Base-by-base conservation (phyloP, 768 basidiomycete genomes). In the Rhodosporidiobolus sp. region DNA sequence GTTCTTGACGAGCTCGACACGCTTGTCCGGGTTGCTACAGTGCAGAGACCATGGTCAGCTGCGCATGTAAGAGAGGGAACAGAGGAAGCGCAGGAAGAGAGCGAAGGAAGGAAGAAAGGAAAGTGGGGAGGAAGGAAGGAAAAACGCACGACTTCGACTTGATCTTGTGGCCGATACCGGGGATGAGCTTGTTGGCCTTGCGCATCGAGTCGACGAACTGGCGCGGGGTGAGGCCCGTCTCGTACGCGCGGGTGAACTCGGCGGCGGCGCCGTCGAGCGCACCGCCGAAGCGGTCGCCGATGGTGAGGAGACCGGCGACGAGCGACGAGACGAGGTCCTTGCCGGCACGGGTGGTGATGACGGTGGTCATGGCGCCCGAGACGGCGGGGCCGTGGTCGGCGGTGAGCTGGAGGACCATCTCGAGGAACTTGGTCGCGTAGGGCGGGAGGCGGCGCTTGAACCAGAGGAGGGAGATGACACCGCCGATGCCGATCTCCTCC, bases 151-250 rank as follows among this genome's bases (percentile, higher is more conserved):
- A 94, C 76, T 93, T 91, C 76, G 90, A 92, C 88, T 99, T 99
- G 86, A 99, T 96, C 87, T 98, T 98, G 88, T 99, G 95, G 57
- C 95, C 95, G 77, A 99, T 99, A 85, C 95, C 95, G 76, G 89
- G 90, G 52, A 81, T 83, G 74, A 84, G 82, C 77, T 81, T 81
- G 82, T 84, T 84, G 66, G 81, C 81, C 78, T 82, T 82, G 77
- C 83, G 79, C 82, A 82, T 83, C 55, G 80, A 81, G 80, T 84
- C 95, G 77, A 99, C 95, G 77, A 99, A 98, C 82, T 99, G 94
- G 79, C 95, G 88, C n/a, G 95, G 94, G 11, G 93, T 97, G 77
- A 94, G 85, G 66, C 94, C 95, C 30, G 89, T 89, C 79, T 94
- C 92, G 49, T 90, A 87, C 54, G 94, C 95, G 73, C 87, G 85